These are phyloP conservation scores for Aspergillus steynii DNA, from an alignment of 495 filamentous ascomycete genomes.

Conservation along the genomic window DNA sequence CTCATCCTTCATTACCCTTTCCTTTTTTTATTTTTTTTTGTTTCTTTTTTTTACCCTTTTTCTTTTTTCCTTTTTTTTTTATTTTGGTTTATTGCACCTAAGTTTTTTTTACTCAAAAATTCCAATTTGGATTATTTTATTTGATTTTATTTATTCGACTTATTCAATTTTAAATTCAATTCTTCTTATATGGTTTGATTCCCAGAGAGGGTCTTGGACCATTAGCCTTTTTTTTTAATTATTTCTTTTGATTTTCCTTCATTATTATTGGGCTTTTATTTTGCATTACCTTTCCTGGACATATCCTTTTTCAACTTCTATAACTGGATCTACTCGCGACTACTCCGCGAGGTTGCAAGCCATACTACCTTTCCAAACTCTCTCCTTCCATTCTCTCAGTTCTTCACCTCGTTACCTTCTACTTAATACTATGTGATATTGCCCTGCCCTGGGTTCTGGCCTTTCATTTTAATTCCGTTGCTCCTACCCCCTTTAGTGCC, in stretches of 20 bases:
- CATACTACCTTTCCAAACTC: constrained; percentile 12
- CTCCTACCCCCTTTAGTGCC: constrained; percentile 29
- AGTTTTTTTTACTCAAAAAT: constrained; percentile 16
- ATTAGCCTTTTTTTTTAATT: constrained; percentile 17
- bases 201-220: constrained; percentile 11
- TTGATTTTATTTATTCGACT: constrained; percentile 15
- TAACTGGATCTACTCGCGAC: constrained; percentile 27
- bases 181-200: constrained; percentile 12
- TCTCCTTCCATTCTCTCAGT: constrained; percentile 22
- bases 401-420: constrained; percentile 1
- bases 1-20: constrained; percentile 33
- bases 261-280: constrained; percentile 20
- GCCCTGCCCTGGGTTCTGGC: constrained; percentile 19
- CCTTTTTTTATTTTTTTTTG: constrained; percentile 22
- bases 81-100: constrained; percentile 7
- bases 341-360: constrained; percentile 13
- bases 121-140: constrained; percentile 13
- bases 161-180: not conserved
- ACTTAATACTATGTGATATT: constrained; percentile 19
- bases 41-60: constrained; percentile 20
- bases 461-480: constrained; percentile 9
- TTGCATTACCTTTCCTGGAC: constrained; percentile 23
- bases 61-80: constrained; percentile 14
- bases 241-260: constrained; percentile 20
- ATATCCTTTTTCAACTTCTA: constrained; percentile 19